Conservation (phyloP, 805 yeast genomes). For the Saccharomycopsis sp. region DNA sequence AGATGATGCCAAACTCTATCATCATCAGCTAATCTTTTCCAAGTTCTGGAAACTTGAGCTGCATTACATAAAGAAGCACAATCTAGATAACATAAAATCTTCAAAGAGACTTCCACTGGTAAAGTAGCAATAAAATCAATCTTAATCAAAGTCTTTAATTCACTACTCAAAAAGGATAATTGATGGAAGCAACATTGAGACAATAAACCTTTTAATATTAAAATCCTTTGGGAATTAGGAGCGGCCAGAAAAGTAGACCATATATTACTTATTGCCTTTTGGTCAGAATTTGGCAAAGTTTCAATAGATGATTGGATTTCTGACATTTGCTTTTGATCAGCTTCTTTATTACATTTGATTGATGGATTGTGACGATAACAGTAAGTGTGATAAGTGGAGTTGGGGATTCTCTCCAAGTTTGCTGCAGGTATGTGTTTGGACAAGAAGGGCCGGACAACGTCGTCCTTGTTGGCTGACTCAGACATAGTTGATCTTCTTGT, state of each 20-base stretch:
- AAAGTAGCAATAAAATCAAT: slow-evolving; percentile 81
- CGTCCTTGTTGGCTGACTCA: too few species aligned
- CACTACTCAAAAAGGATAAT: slow-evolving; percentile 72
- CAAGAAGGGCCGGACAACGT: slow-evolving; percentile 23
- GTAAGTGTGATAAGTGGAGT: slow-evolving; percentile 44
- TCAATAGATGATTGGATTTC: slow-evolving; percentile 50
- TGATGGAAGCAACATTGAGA: slow-evolving; percentile 94
- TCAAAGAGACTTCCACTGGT: slow-evolving; percentile 78
- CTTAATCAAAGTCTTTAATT: slow-evolving; percentile 67
- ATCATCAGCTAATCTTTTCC: slow-evolving; percentile 90
- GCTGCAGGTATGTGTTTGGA: slow-evolving; percentile 24
- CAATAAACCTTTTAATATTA: slow-evolving; percentile 74
- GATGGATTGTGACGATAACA: slow-evolving; percentile 95
- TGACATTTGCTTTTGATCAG: slow-evolving; percentile 54
- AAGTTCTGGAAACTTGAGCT: slow-evolving; percentile 78
- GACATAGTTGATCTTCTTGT: too few species aligned
- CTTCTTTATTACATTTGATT: slow-evolving; percentile 56
- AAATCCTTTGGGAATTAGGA: slow-evolving; percentile 54
- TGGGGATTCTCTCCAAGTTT: slow-evolving; percentile 23
- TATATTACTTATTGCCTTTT: slow-evolving; percentile 66
- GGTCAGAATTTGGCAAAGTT: slow-evolving; percentile 56
- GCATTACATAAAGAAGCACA: slow-evolving; percentile 91
- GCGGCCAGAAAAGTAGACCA: slow-evolving; percentile 80
- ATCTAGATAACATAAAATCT: slow-evolving; percentile 80
- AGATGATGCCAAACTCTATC: slow-evolving; percentile 96